Evolutionary conservation across 208 protist species (phyloP).

Genomic region (Crithidia sp.): DNA sequence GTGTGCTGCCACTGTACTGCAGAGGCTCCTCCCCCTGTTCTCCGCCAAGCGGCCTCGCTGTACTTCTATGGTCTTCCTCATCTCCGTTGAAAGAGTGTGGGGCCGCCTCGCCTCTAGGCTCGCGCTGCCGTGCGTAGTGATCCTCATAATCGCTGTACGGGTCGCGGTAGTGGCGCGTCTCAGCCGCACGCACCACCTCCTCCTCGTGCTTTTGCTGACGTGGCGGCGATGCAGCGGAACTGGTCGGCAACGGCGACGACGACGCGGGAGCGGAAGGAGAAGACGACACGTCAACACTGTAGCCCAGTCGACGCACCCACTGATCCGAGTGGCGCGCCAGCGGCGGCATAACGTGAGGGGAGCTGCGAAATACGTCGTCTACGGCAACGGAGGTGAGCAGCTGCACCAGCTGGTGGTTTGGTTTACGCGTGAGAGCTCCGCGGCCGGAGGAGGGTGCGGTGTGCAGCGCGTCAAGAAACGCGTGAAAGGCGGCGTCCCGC

Average conservation of each 20-base stretch:
- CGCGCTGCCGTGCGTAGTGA: neutral
- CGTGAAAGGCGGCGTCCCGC: slow-evolving; percentile 47
- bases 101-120: neutral
- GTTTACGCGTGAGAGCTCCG: slow-evolving; percentile 19
- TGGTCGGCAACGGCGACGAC: neutral
- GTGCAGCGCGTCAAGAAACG: slow-evolving; percentile 51
- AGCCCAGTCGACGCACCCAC: slow-evolving; percentile 23
- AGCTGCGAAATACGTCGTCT: slow-evolving; percentile 45
- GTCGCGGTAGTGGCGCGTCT: slow-evolving; percentile 22
- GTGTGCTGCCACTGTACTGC: slow-evolving; percentile 24
- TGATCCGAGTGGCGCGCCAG: slow-evolving; percentile 29
- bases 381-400: slow-evolving; percentile 50
- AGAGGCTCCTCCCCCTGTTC: neutral
- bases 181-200: slow-evolving; percentile 11
- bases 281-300: neutral
- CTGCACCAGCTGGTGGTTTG: slow-evolving; percentile 44
- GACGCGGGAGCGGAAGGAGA: neutral
- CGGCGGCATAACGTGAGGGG: slow-evolving; percentile 48
- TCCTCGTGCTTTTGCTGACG: too few relatives aligned
- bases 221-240: too few relatives aligned
- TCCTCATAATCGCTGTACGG: slow-evolving; percentile 30
- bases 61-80: neutral
- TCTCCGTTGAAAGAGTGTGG: neutral
- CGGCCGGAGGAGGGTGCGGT: slow-evolving; percentile 25
- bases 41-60: neutral